Percentiles rank a stretch among this genome's conserved stretches.
phyloP scores from a whole-genome alignment of 2,329 filamentous ascomycete species.

The Colletotrichum karsti region DNA sequence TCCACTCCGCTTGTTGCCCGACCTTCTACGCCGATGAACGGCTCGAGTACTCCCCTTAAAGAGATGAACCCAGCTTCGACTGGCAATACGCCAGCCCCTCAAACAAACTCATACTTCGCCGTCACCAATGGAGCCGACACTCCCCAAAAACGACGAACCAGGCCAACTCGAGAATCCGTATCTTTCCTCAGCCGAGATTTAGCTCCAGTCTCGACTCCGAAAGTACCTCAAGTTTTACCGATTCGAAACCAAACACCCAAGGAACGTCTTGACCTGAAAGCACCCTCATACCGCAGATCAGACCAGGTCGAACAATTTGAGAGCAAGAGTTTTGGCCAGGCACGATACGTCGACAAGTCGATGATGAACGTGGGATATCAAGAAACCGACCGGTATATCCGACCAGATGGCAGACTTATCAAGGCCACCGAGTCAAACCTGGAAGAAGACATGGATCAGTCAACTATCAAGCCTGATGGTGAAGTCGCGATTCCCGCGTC shows the following conservation, averaged over 20 bases:
- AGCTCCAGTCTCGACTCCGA: slow-evolving; percentile 55
- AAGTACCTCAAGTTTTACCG: slow-evolving; percentile 74
- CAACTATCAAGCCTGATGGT: slow-evolving; percentile 61
- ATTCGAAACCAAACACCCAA: slow-evolving; percentile 82
- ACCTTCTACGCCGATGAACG: slow-evolving; percentile 50
- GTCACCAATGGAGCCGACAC: slow-evolving; percentile 42
- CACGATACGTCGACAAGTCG: slow-evolving; percentile 92
- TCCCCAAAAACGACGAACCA: slow-evolving; percentile 51
- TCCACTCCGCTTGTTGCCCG: slow-evolving; percentile 37
- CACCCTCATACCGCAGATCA: slow-evolving; percentile 78
- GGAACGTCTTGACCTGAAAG: slow-evolving; percentile 80
- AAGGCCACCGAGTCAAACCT: slow-evolving; percentile 67
- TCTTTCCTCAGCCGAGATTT: slow-evolving; percentile 61
- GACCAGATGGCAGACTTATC: slow-evolving; percentile 77
- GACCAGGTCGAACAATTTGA: slow-evolving; percentile 84
- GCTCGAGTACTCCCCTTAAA: slow-evolving; percentile 55
- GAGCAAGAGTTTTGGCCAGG: slow-evolving; percentile 83
- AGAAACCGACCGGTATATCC: slow-evolving; percentile 88
- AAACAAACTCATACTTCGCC: slow-evolving; percentile 42
- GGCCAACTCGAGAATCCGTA: slow-evolving; percentile 59
- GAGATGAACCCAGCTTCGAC: slow-evolving; percentile 52
- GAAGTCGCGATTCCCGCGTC: slow-evolving; percentile 56
- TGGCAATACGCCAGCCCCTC: slow-evolving; percentile 52
- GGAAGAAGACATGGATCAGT: slow-evolving; percentile 66
- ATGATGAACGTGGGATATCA: slow-evolving; percentile 98